Base-by-base conservation (phyloP, 2,329 filamentous ascomycete species). In the Fusarium sp. region DNA sequence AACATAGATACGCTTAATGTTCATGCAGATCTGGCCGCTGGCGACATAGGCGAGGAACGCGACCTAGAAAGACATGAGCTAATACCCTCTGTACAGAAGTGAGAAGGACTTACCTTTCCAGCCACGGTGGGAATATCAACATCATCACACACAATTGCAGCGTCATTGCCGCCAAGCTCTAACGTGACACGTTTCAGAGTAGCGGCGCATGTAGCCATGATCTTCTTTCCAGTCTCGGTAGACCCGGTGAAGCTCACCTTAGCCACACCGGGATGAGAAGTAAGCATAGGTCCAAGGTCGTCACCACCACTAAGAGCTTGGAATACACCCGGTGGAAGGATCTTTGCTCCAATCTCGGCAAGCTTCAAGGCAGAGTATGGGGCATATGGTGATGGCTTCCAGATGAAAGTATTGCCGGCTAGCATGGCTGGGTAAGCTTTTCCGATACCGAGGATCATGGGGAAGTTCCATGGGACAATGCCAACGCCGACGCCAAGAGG, bases 241-340 rank as follows among this genome's bases (percentile, higher is more conserved):
- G 87, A 89, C 4, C 89, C 89, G 0, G 89, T 91, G 79, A 91
- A 91, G 68, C 82, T 84, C 77, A 91, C 86, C 81, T 90, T 91
- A 63, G 85, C 82, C 54, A 91, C 84, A 22, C 81, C 85, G 0
- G 86, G 85, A 74, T 91, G 89, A 14, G 75, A 75, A 0, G 87
- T 89, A 62, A 91, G 77, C 82, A 82, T 82, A 1, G 85, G 87
- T 4, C 89, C 89, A 6, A 91, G 83, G 50, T 84, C 80, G 68
- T 90, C 88, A 54, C 87, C 87, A 16, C 89, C 89, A 49, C 86
- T 87, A 3, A 91, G 78, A 2, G 82, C 85, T 74, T 91, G 89
- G 10, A 91, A 76, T 22, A 92, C 87, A 42, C 89, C 90, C 0
- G 87, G 85, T 2, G 89, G 88, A 72, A 91, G 87, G 76, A 90